Evolutionary conservation across 2,329 filamentous ascomycete species (phyloP).

Genomic region (Neonectria hederae): DNA sequence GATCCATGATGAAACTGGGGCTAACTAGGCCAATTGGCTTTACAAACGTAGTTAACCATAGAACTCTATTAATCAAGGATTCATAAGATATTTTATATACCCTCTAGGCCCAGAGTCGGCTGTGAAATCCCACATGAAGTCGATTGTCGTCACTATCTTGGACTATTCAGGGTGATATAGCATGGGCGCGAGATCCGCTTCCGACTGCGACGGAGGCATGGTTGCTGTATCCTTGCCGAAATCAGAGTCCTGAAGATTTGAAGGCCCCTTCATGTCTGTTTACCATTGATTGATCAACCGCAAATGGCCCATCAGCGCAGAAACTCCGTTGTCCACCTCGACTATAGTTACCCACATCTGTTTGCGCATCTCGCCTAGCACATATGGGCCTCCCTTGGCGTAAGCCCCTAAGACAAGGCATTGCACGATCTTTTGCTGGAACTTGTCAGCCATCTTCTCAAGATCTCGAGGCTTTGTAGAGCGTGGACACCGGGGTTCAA

Average conservation of each 20-base stretch:
- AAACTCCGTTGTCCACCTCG: constrained; percentile 54
- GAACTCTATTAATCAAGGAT: too few relatives aligned
- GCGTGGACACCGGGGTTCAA: not conserved
- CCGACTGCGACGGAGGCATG: constrained; percentile 49
- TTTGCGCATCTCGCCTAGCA: constrained; percentile 57
- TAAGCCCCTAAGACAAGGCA: constrained; percentile 52
- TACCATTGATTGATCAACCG: constrained; percentile 52
- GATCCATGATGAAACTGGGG: too few relatives aligned
- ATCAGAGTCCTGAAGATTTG: constrained; percentile 56
- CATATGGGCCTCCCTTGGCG: constrained; percentile 54
- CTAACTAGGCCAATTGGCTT: too few relatives aligned
- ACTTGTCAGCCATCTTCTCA: not conserved
- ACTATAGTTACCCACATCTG: constrained; percentile 53
- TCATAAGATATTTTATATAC: too few relatives aligned
- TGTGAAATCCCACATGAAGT: constrained; percentile 31
- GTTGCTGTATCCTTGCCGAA: constrained; percentile 47
- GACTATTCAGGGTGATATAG: constrained; percentile 40
- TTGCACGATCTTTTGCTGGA: constrained; percentile 31
- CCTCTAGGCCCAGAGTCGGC: not conserved
- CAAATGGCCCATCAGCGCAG: constrained; percentile 57
- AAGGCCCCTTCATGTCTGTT: constrained; percentile 53
- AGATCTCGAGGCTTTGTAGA: not conserved
- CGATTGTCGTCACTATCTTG: constrained; percentile 39
- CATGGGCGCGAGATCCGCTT: constrained; percentile 42
- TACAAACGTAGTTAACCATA: too few relatives aligned